phyloP scores from a whole-genome alignment of 163 green algal genomes.

The Volvox carteri region DNA sequence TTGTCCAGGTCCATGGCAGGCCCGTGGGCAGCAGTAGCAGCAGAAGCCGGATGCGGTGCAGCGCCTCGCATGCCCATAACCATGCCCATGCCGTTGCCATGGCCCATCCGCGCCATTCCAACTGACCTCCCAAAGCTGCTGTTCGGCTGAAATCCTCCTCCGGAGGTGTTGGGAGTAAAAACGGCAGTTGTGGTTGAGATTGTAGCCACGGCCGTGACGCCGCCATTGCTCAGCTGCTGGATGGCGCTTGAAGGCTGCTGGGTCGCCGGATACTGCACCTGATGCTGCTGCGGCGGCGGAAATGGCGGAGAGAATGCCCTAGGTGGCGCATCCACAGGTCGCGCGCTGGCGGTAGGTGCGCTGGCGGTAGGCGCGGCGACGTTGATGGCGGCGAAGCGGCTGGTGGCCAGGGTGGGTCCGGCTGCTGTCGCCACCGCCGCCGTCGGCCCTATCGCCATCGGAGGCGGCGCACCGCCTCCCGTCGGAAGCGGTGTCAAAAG shows the following conservation, averaged over 20 bases:
- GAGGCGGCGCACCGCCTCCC: not conserved
- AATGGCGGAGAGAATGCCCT: not conserved
- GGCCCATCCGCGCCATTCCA: not conserved
- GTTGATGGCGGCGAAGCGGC: not conserved
- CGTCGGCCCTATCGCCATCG: not conserved
- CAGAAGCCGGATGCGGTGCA: not conserved
- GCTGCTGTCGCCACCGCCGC: not conserved
- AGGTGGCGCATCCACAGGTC: not conserved
- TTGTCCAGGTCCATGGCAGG: slow-evolving; percentile 22
- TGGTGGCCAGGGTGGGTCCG: not conserved
- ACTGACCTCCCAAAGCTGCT: not conserved
- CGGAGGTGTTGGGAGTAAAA: not conserved
- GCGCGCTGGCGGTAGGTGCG: not conserved
- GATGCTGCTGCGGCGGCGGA: not conserved
- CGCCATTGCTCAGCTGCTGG: not conserved
- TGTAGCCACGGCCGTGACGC: not conserved
- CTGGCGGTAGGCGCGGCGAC: not conserved
- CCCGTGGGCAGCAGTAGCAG: not conserved
- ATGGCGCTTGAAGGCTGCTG: not conserved
- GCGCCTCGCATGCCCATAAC: slow-evolving; percentile 5
- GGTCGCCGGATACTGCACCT: not conserved
- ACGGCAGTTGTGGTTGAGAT: not conserved
- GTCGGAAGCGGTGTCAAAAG: slow-evolving; percentile 32
- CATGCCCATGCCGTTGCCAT: too few relatives aligned
- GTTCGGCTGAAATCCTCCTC: not conserved